phyloP scores from a whole-genome alignment of 1,284 basidiomycete genomes.

The Puccinia triticina region DNA sequence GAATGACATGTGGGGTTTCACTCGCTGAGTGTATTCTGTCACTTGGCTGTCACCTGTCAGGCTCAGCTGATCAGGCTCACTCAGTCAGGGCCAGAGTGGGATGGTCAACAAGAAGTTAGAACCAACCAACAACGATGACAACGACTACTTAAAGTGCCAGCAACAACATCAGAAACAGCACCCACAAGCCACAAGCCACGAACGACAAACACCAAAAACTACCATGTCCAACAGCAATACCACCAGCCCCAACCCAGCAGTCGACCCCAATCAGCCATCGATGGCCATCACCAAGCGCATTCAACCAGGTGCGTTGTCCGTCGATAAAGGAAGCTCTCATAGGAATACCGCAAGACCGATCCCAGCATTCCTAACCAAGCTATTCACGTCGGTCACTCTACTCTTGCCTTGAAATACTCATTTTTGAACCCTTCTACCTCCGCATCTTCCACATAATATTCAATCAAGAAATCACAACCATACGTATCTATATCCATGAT shows the following conservation, averaged over 20 bases:
- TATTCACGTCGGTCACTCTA: conserved; percentile 72
- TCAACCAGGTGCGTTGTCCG: conserved; percentile 16
- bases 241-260: neutral
- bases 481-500: neutral
- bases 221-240: conserved; percentile 5
- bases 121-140: neutral
- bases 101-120: no score
- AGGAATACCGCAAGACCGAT: conserved; percentile 58
- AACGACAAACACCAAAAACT: neutral
- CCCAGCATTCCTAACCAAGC: conserved; percentile 87
- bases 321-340: conserved; percentile 53
- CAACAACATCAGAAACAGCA: neutral
- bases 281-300: conserved; percentile 35
- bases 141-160: no score
- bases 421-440: neutral
- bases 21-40: no score
- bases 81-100: no score
- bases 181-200: neutral
- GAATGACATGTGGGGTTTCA: no score
- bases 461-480: neutral
- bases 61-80: no score
- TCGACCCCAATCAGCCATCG: neutral
- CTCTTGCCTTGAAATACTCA: conserved; percentile 21
- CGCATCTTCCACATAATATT: neutral
- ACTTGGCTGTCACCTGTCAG: no score